A percentile compares a stretch with the other conserved stretches of the same genome.
These are phyloP conservation scores for Dactylellina drechsleri DNA, from an alignment of 2,329 filamentous ascomycete species.

Conservation along the genomic window DNA sequence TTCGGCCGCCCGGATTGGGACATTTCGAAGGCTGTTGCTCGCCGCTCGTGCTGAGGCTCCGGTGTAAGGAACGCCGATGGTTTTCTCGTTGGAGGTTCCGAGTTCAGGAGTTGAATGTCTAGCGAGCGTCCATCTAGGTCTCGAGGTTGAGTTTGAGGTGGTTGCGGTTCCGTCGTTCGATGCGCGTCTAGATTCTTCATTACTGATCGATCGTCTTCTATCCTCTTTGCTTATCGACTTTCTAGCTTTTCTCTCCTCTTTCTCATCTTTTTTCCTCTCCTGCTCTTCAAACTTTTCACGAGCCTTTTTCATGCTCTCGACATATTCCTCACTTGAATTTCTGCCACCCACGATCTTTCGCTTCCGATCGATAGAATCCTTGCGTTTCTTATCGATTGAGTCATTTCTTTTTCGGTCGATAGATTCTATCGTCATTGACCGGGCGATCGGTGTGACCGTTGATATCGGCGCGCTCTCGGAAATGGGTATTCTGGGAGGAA, in stretches of 20 bases:
- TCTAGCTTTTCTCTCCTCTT: slow-evolving; percentile 39
- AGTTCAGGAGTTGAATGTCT: slow-evolving; percentile 49
- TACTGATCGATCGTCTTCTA: slow-evolving; percentile 37
- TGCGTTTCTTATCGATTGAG: slow-evolving; percentile 41
- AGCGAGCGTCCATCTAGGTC: slow-evolving; percentile 31
- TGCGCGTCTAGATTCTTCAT: slow-evolving; percentile 49
- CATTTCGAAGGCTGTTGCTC: slow-evolving; percentile 30
- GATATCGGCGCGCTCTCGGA: slow-evolving; percentile 50
- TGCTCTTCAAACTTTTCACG: slow-evolving; percentile 47
- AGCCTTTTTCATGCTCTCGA: slow-evolving; percentile 42
- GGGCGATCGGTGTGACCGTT: slow-evolving; percentile 28
- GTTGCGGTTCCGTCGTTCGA: slow-evolving; percentile 41
- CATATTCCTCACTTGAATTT: slow-evolving; percentile 46
- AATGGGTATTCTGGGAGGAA: slow-evolving; percentile 42
- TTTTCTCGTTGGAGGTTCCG: slow-evolving; percentile 45
- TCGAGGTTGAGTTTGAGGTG: slow-evolving; percentile 20
- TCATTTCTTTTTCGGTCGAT: slow-evolving; percentile 42
- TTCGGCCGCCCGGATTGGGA: slow-evolving; percentile 41
- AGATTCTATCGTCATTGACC: slow-evolving; percentile 37
- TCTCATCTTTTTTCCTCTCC: slow-evolving; percentile 46
- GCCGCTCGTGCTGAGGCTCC: slow-evolving; percentile 15
- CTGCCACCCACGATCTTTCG: slow-evolving; percentile 46
- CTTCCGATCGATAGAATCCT: slow-evolving; percentile 49
- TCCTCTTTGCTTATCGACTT: slow-evolving; percentile 52
- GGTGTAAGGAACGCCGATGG: slow-evolving; percentile 45